Conservation (phyloP, 2,329 filamentous ascomycete genomes). For the Bipolaris zeicola region DNA sequence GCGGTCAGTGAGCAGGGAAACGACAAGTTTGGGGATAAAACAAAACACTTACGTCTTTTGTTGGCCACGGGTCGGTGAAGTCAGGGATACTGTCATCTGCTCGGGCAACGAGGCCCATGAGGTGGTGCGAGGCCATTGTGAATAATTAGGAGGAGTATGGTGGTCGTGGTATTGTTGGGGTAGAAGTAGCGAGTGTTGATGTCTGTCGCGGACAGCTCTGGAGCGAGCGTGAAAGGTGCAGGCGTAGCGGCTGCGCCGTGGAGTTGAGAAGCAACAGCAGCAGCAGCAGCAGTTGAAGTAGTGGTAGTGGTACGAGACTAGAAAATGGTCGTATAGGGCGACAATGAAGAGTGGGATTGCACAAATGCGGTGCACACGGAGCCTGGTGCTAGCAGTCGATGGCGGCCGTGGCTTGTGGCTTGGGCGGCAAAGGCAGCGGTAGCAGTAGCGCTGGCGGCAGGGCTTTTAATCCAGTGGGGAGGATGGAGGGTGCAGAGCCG, state of each 20-base stretch:
- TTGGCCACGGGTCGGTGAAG: conserved; percentile 48
- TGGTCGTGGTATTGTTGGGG: conserved; percentile 24
- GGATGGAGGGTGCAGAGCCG: conserved; percentile 7
- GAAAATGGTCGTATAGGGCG: conserved; percentile 32
- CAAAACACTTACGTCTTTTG: conserved; percentile 48
- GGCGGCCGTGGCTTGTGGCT: conserved; percentile 15
- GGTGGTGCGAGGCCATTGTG: conserved; percentile 30
- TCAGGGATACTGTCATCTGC: conserved; percentile 33
- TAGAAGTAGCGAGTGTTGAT: conserved; percentile 17
- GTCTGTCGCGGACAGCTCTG: conserved; percentile 14
- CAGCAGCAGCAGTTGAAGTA: conserved; percentile 14
- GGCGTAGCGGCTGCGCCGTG: conserved; percentile 7
- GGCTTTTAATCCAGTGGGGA: not conserved
- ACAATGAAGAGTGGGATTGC: conserved; percentile 13
- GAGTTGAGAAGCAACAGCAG: conserved; percentile 31
- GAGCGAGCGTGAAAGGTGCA: conserved; percentile 14
- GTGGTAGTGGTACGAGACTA: conserved; percentile 37
- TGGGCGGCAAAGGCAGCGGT: not conserved
- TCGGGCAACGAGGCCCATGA: conserved; percentile 36
- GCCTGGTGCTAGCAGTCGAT: conserved; percentile 13
- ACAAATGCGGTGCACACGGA: conserved; percentile 21
- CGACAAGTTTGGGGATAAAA: not conserved
- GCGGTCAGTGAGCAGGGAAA: conserved; percentile 19
- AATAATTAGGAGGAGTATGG: conserved; percentile 23
- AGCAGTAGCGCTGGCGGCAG: not conserved